Evolutionary conservation across 1,284 basidiomycete species (phyloP).

Genomic region (Rhodotorula glutinis): DNA sequence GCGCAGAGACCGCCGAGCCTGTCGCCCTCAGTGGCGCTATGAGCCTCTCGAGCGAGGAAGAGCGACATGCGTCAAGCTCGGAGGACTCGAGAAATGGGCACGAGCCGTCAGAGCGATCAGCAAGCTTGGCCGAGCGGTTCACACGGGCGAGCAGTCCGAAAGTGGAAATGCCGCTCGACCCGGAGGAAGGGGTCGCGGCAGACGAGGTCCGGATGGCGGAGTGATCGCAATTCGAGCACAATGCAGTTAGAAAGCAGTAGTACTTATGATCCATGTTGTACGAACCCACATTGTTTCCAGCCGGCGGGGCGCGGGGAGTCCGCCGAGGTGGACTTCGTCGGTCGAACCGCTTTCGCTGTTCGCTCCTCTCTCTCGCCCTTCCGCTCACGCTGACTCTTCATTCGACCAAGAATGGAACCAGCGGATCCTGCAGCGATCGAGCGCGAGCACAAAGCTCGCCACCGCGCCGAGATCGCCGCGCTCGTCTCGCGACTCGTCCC

Average conservation of each 20-base stretch:
- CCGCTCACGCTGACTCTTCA: no score
- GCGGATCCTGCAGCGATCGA: not conserved
- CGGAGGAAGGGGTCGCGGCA: not conserved
- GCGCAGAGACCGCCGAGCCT: slow-evolving; percentile 24
- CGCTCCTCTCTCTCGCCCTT: not conserved
- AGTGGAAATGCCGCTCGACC: slow-evolving; percentile 15
- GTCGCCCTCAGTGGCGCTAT: slow-evolving; percentile 25
- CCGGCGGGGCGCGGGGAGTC: no score
- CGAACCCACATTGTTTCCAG: not conserved
- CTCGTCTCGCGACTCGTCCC: slow-evolving; percentile 8
- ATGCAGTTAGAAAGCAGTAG: not conserved
- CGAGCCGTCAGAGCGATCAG: not conserved
- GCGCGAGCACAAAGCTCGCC: not conserved
- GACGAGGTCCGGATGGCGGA: not conserved
- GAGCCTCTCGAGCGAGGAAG: not conserved
- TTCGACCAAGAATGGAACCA: not conserved
- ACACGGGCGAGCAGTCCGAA: slow-evolving; percentile 36
- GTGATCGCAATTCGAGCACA: no score
- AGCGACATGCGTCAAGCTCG: not conserved
- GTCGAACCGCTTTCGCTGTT: no score
- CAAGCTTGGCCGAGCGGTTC: slow-evolving; percentile 32
- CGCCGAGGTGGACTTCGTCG: no score
- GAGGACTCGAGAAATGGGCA: not conserved
- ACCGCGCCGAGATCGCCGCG: slow-evolving; percentile 7
- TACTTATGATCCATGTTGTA: not conserved